Evolutionary conservation across 768 basidiomycete genomes (phyloP), one percentile per base, ranked within the genome.

Genomic region (Strobilomyces dryophilus): DNA sequence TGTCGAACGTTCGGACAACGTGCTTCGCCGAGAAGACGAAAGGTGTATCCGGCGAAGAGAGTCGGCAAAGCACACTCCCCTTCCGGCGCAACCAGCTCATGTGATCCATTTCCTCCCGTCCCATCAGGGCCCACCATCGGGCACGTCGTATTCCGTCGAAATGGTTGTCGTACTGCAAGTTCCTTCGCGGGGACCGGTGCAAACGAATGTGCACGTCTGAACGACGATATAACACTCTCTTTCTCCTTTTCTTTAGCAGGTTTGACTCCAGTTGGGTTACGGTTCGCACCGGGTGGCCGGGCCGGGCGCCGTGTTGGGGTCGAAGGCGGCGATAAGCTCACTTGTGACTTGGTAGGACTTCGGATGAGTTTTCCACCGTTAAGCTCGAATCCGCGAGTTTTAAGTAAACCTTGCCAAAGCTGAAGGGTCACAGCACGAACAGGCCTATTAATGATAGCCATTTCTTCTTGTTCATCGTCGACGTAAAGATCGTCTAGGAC

Each of bases 1-100:
- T 61, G 63, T 41, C 79, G 75, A 24, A 92, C 87, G 21, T 63
- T 78, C 9, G 73, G 56, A 32, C 75, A 75, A 51, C 78, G 77
- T 5, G 89, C 87, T 61, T 91, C 88, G 5, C 87, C 89, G 45
- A 87, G 68, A 0, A 80, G 77, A 45, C 78, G 74, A 60, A 92
- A 81, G 9, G 63, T 76, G 57, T 76, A 66, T 1, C 84, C 85
- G 11, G 68, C 31, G 57, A 91, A 91, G 24, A 87, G 71, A 8
- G 48, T 40, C 31, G 44, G 26, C 35, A 47, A 24, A 24, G 42
- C 21, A 5, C 57, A 42, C n/a, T 36, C 48, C 36, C 27, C 42
- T 36, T 45, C 55, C 4, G 47, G 45, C 8, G 29, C 49, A 15
- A 32, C 26, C 1, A 17, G 14, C 5, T 51, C 42, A 15, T 50